Conservation (phyloP, 352 stramenopile species). For the Phytophthora crassamura region DNA sequence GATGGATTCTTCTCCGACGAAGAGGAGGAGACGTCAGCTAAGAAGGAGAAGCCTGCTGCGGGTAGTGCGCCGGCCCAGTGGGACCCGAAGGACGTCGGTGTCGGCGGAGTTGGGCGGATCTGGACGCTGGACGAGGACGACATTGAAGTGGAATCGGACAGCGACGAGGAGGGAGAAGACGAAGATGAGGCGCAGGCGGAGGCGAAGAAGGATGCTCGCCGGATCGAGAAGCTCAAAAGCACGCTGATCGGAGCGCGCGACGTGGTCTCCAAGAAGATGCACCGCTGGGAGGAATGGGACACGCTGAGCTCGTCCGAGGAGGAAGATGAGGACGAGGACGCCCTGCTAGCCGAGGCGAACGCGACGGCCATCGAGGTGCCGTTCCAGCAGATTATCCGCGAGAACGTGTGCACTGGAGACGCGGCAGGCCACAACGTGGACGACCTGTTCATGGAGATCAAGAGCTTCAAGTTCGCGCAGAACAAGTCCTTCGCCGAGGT, state of each 20-base stretch:
- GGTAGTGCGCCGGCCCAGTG: slow-evolving; percentile 43
- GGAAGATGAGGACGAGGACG: slow-evolving; percentile 67
- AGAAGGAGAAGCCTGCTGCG: slow-evolving; percentile 15
- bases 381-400: slow-evolving; percentile 82
- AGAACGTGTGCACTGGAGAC: slow-evolving; percentile 84
- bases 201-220: slow-evolving; percentile 40
- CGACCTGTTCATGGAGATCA: slow-evolving; percentile 94
- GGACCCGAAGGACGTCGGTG: slow-evolving; percentile 74
- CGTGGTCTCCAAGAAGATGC: slow-evolving; percentile 60
- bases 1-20: slow-evolving; percentile 83
- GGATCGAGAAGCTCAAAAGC: slow-evolving; percentile 75
- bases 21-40: slow-evolving; percentile 36
- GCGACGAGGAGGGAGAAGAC: slow-evolving; percentile 61
- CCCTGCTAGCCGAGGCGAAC: slow-evolving; percentile 56
- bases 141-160: slow-evolving; percentile 74
- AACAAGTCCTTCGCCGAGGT: slow-evolving; percentile 88
- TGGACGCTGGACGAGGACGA: slow-evolving; percentile 89
- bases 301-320: slow-evolving; percentile 80
- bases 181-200: slow-evolving; percentile 41
- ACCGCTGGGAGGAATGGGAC: slow-evolving; percentile 82
- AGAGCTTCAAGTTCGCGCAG: slow-evolving; percentile 95
- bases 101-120: slow-evolving; percentile 69
- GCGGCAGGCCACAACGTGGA: slow-evolving; percentile 81
- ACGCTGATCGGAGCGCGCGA: slow-evolving; percentile 71
- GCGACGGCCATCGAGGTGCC: slow-evolving; percentile 50